A percentile compares a stretch with the other conserved stretches of the same genome.
These are phyloP conservation scores for Corchorus capsularis DNA, from an alignment of 345 rosid genomes.

Conservation along the genomic window DNA sequence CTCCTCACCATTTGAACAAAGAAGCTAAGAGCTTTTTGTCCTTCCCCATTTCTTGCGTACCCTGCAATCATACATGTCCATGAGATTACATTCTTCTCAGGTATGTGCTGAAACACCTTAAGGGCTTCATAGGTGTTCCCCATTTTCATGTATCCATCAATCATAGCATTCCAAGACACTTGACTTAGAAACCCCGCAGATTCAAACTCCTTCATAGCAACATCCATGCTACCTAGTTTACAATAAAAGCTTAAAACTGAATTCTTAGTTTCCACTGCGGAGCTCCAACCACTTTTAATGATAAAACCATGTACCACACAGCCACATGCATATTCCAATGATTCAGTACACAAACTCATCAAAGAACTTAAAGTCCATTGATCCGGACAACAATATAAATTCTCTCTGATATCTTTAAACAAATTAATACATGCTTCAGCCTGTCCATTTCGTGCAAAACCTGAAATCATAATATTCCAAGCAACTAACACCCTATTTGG, in stretches of 20 bases:
- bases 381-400: constrained; percentile 50
- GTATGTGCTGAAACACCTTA: constrained; percentile 42
- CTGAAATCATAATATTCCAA: constrained; percentile 79
- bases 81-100: constrained; percentile 61
- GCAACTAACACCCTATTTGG: constrained; percentile 53
- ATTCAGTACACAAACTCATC: constrained; percentile 57
- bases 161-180: constrained; percentile 73
- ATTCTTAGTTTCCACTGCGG: constrained; percentile 61
- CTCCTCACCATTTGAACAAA: constrained; percentile 53
- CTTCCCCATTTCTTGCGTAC: constrained; percentile 56
- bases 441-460: constrained; percentile 54
- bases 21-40: constrained; percentile 54
- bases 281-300: constrained; percentile 73
- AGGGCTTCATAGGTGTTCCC: constrained; percentile 58
- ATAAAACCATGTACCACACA: constrained; percentile 53
- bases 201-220: constrained; percentile 55
- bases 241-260: constrained; percentile 71
- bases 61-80: constrained; percentile 86
- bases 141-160: constrained; percentile 67
- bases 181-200: constrained; percentile 43
- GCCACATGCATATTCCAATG: constrained; percentile 42
- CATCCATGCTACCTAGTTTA: constrained; percentile 49
- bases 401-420: constrained; percentile 51
- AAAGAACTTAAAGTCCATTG: constrained; percentile 78
- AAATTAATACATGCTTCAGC: constrained; percentile 49